phyloP scores from a whole-genome alignment of 1,139 yeast species.

The Pichia sp. region DNA sequence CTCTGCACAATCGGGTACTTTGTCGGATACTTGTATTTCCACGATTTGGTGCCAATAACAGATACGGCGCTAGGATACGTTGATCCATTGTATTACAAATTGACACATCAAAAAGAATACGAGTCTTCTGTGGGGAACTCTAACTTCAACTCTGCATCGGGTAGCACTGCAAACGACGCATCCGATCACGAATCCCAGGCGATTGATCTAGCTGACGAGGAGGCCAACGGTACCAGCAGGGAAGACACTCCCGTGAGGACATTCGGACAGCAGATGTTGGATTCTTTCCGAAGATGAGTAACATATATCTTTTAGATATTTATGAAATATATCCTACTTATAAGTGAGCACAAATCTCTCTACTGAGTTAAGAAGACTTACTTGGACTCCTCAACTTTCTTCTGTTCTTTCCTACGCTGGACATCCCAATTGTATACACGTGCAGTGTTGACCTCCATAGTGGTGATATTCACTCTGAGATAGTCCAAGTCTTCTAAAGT shows the following conservation, averaged over 20 bases:
- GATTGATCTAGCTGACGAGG: conserved; percentile 9
- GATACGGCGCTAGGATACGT: conserved; percentile 49
- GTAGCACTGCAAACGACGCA: conserved; percentile 18
- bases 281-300: conserved; percentile 45
- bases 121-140: conserved; percentile 29
- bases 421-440: conserved; percentile 96
- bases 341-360: neutral
- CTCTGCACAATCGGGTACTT: conserved; percentile 56
- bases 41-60: conserved; percentile 60
- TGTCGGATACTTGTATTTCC: conserved; percentile 53
- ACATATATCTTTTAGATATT: neutral
- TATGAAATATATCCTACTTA: neutral
- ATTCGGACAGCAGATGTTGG: conserved; percentile 52
- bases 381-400: neutral
- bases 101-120: conserved; percentile 24
- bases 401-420: conserved; percentile 50
- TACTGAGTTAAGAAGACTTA: too few species aligned
- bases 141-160: conserved; percentile 3
- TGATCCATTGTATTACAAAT: conserved; percentile 19
- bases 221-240: conserved; percentile 33
- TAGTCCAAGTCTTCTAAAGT: conserved; percentile 86
- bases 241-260: conserved; percentile 56
- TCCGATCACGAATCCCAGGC: conserved; percentile 4
- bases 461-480: conserved; percentile 86
- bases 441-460: conserved; percentile 97